Percentiles rank a stretch among this genome's conserved stretches.
Evolutionary conservation across 164 flowering plant species (phyloP).

Genomic region (Amborella trichopoda): DNA sequence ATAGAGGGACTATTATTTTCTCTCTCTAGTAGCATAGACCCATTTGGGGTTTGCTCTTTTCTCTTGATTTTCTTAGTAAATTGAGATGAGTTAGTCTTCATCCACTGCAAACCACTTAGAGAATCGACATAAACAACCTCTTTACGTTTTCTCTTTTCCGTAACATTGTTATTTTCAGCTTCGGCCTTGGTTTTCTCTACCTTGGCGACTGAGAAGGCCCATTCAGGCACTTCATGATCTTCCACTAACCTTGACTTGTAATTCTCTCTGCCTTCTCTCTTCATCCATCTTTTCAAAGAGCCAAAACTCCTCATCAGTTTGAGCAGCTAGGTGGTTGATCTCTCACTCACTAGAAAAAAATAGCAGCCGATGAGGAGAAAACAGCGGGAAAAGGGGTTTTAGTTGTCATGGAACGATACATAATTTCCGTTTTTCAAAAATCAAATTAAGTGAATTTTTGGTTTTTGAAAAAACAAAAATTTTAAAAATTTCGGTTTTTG

Average conservation of each 20-base stretch:
- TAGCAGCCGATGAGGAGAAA: too few relatives aligned
- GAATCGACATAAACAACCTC: conserved; percentile 68
- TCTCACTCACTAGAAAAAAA: conserved; percentile 99
- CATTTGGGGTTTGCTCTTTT: conserved; percentile 11
- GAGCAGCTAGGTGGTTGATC: conserved; percentile 88
- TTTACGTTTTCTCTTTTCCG: conserved; percentile 71
- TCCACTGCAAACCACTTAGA: conserved; percentile 69
- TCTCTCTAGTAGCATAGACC: too few relatives aligned
- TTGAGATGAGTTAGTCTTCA: conserved; percentile 51
- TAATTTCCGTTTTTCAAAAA: too few relatives aligned
- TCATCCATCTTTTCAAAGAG: conserved; percentile 96
- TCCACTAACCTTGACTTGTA: conserved; percentile 89
- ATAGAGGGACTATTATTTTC: too few relatives aligned
- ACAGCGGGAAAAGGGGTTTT: too few relatives aligned
- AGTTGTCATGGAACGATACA: too few relatives aligned
- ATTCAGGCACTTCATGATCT: conserved; percentile 94
- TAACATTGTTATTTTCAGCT: conserved; percentile 16
- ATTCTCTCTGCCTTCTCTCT: conserved; percentile 74
- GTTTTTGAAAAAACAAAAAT: too few relatives aligned
- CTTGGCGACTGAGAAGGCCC: conserved; percentile 52
- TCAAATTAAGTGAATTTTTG: too few relatives aligned
- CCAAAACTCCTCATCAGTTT: conserved; percentile 87
- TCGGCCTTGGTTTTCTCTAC: background rate
- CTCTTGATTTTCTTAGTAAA: conserved; percentile 26
- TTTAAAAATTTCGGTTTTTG: too few relatives aligned